Percentiles rank a stretch among this genome's conserved stretches.
Conservation (phyloP, 768 basidiomycete genomes). For the Psilocybe azurescens region DNA sequence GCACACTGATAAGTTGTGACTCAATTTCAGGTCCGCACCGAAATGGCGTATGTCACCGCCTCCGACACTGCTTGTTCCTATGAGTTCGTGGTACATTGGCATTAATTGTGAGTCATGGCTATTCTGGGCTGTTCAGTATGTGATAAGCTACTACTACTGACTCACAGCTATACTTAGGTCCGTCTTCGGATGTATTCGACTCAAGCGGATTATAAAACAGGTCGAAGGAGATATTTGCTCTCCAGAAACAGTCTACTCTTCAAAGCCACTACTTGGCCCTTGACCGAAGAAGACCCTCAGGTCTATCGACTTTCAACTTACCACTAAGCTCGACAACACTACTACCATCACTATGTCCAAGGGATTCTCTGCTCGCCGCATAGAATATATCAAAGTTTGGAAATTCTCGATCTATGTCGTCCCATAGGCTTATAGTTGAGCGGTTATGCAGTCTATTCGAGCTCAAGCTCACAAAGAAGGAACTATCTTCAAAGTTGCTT, state of each 20-base stretch:
- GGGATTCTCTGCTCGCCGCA: slow-evolving; percentile 14
- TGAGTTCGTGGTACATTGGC: neutral
- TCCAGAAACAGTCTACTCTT: neutral
- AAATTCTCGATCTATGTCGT: neutral
- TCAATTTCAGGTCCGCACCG: neutral
- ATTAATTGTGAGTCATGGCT: slow-evolving; percentile 4
- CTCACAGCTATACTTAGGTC: neutral
- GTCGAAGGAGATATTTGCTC: too few relatives aligned
- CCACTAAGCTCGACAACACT: neutral
- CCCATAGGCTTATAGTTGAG: too few relatives aligned
- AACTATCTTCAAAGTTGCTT: slow-evolving; percentile 17
- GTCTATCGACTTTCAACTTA: too few relatives aligned
- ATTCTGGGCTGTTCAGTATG: neutral
- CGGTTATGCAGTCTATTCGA: slow-evolving; percentile 18
- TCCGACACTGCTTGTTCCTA: neutral
- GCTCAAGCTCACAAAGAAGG: slow-evolving; percentile 27
- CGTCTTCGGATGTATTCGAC: too few relatives aligned
- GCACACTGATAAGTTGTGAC: neutral
- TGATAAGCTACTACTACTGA: neutral
- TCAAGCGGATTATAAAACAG: too few relatives aligned
- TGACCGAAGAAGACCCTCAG: too few relatives aligned
- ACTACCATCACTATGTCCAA: slow-evolving; percentile 3
- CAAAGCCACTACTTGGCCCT: neutral
- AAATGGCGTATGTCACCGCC: neutral
- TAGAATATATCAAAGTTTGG: slow-evolving; percentile 8